Evolutionary conservation across 2,329 filamentous ascomycete species (phyloP).

Genomic region (Blastomyces gilchristii): DNA sequence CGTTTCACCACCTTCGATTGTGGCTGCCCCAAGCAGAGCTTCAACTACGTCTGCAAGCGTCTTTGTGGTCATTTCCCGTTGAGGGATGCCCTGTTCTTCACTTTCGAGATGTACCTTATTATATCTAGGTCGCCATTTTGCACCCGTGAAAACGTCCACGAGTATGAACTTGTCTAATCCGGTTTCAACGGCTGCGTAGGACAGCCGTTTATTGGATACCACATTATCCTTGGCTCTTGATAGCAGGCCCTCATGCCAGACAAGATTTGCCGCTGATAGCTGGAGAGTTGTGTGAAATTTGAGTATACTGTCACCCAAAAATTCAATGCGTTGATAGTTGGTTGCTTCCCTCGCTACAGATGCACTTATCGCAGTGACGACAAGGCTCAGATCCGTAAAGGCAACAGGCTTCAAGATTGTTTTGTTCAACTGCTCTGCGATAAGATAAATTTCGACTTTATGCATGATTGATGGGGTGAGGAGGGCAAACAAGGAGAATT

Average conservation of each 20-base stretch:
- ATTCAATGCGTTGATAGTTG: slow-evolving; percentile 78
- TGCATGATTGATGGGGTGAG: slow-evolving; percentile 65
- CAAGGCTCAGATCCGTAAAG: slow-evolving; percentile 45
- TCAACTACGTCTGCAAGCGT: slow-evolving; percentile 80
- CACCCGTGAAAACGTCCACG: slow-evolving; percentile 53
- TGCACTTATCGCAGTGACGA: slow-evolving; percentile 61
- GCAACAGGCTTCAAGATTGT: slow-evolving; percentile 45
- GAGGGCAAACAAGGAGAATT: slow-evolving; percentile 42
- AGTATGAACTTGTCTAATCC: slow-evolving; percentile 67
- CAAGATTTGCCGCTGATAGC: slow-evolving; percentile 48
- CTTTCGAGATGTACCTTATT: slow-evolving; percentile 35
- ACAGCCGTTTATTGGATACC: slow-evolving; percentile 66
- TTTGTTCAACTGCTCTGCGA: slow-evolving; percentile 50
- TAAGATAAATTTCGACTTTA: slow-evolving; percentile 54
- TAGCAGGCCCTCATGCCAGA: slow-evolving; percentile 68
- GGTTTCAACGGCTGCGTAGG: slow-evolving; percentile 49
- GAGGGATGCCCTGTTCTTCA: slow-evolving; percentile 12
- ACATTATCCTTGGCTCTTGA: slow-evolving; percentile 56
- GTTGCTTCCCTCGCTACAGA: slow-evolving; percentile 48
- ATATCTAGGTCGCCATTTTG: slow-evolving; percentile 62
- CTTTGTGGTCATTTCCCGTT: slow-evolving; percentile 56
- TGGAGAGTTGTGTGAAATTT: slow-evolving; percentile 64
- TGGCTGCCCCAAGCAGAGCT: slow-evolving; percentile 68
- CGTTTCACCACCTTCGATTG: slow-evolving; percentile 54
- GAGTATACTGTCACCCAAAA: slow-evolving; percentile 72